Evolutionary conservation across 192 early-diverging fungal genomes (phyloP), one percentile per base, ranked within the genome.

Genomic region (Rhizoclosmatium sp.): DNA sequence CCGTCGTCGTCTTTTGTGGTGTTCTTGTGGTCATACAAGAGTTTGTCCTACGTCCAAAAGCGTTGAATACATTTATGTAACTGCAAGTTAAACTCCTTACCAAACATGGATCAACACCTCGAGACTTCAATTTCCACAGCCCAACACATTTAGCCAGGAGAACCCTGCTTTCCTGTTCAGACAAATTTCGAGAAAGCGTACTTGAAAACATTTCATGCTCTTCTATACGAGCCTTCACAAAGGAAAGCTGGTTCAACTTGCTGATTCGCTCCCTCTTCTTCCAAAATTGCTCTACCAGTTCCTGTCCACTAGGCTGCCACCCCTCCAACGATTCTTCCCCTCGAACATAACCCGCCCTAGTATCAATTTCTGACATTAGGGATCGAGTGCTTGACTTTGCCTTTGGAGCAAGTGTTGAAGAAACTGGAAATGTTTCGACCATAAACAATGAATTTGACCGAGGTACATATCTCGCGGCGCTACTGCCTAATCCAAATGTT

Each of bases 321-420:
- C 74, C 60, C 10, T 45, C 74, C 41, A 84, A 48, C 48, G 64
- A 73, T 58, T 84, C 82, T 75, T 84, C 79, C 9, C 84, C 84
- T 3, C 84, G 79, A 16, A 84, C 71, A 47, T 85, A 85, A 42
- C 71, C 67, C 4, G 45, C 41, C 23, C 73, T 21, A 21, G 64
- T 70, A 67, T 81, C 74, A 68, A 78, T 66, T 1, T 76, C 75
- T 49, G 40, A 10, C 75, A 76, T 76, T 7, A 5, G 49, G 62
- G 61, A 5, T 1, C 75, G 61, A 46, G 19, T 10, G 2, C 41
- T 56, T 47, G 61, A 14, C n/a, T 39, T 49, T 4, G 39, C 46
- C 48, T 80, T 71, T 3, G 78, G 70, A 4, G 65, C 62, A 4
- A 71, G 40, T 39, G 70, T 40, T n/a, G 69, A 41, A 51, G 69